Evolutionary conservation across 257 asterid species (phyloP).

Genomic region (Thymus mandschuricus): DNA sequence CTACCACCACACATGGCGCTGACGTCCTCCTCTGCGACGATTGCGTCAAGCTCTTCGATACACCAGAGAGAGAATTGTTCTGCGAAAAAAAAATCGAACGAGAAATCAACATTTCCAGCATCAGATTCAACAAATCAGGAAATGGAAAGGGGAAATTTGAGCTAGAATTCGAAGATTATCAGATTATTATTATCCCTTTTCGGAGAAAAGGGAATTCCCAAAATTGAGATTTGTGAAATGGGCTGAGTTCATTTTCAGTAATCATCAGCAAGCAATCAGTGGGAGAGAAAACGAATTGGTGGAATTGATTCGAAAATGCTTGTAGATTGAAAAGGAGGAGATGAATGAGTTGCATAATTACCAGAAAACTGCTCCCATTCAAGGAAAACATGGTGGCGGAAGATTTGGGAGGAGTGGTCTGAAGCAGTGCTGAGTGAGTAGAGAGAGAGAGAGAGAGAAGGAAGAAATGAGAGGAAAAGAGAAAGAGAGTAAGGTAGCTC

Average conservation of each 20-base stretch:
- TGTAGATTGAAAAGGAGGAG: background rate
- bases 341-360: conserved; percentile 33
- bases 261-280: background rate
- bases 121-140: conserved; percentile 14
- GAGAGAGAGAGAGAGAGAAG: conserved; percentile 19
- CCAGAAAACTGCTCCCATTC: conserved; percentile 65
- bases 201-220: conserved; percentile 19
- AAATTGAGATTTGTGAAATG: conserved; percentile 25
- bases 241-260: background rate
- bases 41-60: conserved; percentile 62
- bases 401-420: conserved; percentile 10
- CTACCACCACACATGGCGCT: conserved; percentile 55
- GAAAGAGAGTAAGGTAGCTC: conserved; percentile 26
- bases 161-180: background rate
- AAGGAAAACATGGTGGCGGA: conserved; percentile 69
- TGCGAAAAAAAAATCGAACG: conserved; percentile 34
- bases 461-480: conserved; percentile 27
- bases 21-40: conserved; percentile 48
- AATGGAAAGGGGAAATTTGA: background rate
- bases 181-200: background rate
- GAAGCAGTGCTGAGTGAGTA: conserved; percentile 1
- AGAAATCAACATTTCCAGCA: background rate
- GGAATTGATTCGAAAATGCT: background rate
- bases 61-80: conserved; percentile 70
- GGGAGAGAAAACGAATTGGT: background rate